phyloP scores from a whole-genome alignment of 768 basidiomycete genomes.

The Pleurotus pulmonarius region DNA sequence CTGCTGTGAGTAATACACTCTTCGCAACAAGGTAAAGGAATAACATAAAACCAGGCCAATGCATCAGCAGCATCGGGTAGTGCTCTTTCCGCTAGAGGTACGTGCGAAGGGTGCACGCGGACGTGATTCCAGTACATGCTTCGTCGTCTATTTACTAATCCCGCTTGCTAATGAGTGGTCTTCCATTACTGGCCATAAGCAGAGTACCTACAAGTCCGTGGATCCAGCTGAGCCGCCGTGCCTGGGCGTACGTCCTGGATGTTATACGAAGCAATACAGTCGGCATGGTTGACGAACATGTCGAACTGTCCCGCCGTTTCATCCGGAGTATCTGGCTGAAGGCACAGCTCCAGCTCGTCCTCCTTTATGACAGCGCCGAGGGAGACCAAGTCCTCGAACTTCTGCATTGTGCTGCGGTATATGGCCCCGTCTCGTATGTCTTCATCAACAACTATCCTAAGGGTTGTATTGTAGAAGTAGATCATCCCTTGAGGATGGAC shows the following conservation, averaged over 20 bases:
- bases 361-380: constrained; percentile 26
- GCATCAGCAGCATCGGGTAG: constrained; percentile 44
- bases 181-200: not conserved
- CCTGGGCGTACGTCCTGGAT: constrained; percentile 26
- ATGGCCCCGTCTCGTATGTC: constrained; percentile 39
- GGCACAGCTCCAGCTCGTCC: constrained; percentile 40
- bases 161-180: not conserved
- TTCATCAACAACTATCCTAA: constrained; percentile 43
- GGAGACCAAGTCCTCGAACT: constrained; percentile 14
- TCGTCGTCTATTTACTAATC: constrained; percentile 38
- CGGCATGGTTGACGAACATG: constrained; percentile 41
- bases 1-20: not conserved
- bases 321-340: constrained; percentile 24
- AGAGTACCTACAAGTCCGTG: constrained; percentile 19
- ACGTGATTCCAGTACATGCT: constrained; percentile 52
- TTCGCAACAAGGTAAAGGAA: constrained; percentile 3
- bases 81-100: constrained; percentile 34
- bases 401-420: constrained; percentile 22
- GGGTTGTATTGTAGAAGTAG: constrained; percentile 40
- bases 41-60: constrained; percentile 46
- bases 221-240: constrained; percentile 22
- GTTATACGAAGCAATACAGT: constrained; percentile 42
- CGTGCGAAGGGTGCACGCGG: constrained; percentile 44
- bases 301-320: constrained; percentile 22
- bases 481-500: constrained; percentile 35